Base-by-base conservation (phyloP, 23 red algal species). In the Gracilaria caudata region DNA sequence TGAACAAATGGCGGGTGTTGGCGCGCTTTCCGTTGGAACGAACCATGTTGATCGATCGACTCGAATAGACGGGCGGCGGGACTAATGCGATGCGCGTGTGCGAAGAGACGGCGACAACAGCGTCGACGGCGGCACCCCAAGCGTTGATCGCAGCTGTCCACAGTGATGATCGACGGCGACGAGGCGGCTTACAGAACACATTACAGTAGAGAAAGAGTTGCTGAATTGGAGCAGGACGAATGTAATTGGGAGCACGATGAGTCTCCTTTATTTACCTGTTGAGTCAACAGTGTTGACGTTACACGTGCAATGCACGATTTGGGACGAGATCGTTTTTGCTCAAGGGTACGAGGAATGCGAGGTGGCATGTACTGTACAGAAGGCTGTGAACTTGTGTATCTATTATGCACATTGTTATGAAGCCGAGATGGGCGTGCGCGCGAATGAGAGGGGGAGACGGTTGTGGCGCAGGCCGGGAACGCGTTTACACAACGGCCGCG, bases 1-100 rank as follows among this genome's bases (percentile, higher is more conserved):
- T 40, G 91, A 96, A 99, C 64, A 95, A 33, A 60, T 99, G 73
- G 59, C 97, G 90, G 33, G 97, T 99, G 88, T 99, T 99, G 46
- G 86, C 79, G 39, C 97, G 91, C 77, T 87, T 95, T 88, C 97
- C 97, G 45, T 92, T 85, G 59, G 97, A 99, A 68, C 97, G 93
- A 24, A 93, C 97, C 97, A 99, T 99, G 21, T 11, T 87, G 73
- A 90, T 17, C 12, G 36, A 51, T 30, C 32, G 75, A 12, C 6
- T 2, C 23, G 44, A 1, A 7, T 7, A 23, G 39, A 11, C 7
- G 44, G 45, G 53, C 54, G 75, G 11, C 16, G 75, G 49, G 17
- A 34, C 64, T 3, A 13, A 47, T 56, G 14, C 10, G 7, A 51
- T 34, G 28, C 32, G 16, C 49, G 49, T 53, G 5, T 9, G 3